Base-by-base conservation (phyloP, 1,284 basidiomycete genomes). In the Xanthoconium separans region DNA sequence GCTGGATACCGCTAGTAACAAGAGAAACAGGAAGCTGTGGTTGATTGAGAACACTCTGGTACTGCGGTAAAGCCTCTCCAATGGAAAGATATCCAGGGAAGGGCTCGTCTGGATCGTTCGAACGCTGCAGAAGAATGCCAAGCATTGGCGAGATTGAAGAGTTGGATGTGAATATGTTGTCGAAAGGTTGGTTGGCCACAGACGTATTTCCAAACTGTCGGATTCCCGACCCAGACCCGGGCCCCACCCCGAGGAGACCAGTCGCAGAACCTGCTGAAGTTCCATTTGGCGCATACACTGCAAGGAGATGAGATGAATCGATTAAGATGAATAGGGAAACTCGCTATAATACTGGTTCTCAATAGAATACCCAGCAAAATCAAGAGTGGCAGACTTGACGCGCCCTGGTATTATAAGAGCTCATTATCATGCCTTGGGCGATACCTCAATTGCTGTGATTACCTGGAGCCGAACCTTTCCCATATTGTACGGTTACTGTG, bases 101-200 rank as follows among this genome's bases (percentile, higher is more conserved):
- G 6, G 63, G 65, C 22, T 77, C 71, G 0, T 67, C 71, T 15
- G 76, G 75, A 47, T 73, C 72, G 57, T 78, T 73, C 65, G 63
- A 47, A 43, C 82, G 78, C 37, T 77, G 77, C 40, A 84, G 70
- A 42, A 79, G 72, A 58, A 87, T 70, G 0, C 83, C 78, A 46
- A 89, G 69, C 60, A 68, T 79, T 63, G 86, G 84, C 0, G 83
- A 77, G 6, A 81, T 75, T 18, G 78, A 73, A 7, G 69, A 70
- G 62, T 87, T 77, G 56, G 82, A 78, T 16, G 72, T 67, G 65
- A 89, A 89, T 57, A 89, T 84, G n/a, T 78, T 77, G 69, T 88
- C 82, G 18, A 87, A 71, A 16, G 82, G 75, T 2, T 83, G 73
- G 58, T 81, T 77, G 13, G 76, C 75, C 4, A 73, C 77, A 43